phyloP scores from a whole-genome alignment of 2,329 filamentous ascomycete species.

The Xylariales sp. region DNA sequence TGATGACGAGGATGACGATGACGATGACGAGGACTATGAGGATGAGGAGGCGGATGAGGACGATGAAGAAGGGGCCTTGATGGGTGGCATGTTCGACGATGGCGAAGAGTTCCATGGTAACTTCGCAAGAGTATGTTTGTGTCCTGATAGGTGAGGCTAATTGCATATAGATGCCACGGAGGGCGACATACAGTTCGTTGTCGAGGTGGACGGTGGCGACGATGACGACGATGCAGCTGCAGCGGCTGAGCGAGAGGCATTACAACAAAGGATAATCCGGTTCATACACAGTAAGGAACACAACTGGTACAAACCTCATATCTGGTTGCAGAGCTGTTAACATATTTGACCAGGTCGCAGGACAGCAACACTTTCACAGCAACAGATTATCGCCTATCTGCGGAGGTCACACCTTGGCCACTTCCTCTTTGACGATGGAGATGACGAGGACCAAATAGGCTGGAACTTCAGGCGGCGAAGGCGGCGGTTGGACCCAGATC shows the following conservation, averaged over 20 bases:
- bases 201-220: slow-evolving; percentile 26
- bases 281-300: slow-evolving; percentile 24
- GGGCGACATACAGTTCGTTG: slow-evolving; percentile 22
- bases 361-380: slow-evolving; percentile 20
- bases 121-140: no score
- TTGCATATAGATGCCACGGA: slow-evolving; percentile 17
- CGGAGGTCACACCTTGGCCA: slow-evolving; percentile 32
- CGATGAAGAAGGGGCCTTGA: no score
- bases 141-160: neutral
- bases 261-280: slow-evolving; percentile 17
- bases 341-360: slow-evolving; percentile 17
- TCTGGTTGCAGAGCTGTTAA: slow-evolving; percentile 26
- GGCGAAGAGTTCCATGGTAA: slow-evolving; percentile 24
- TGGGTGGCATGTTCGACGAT: slow-evolving; percentile 6
- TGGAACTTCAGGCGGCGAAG: slow-evolving; percentile 42
- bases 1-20: slow-evolving; percentile 16
- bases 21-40: slow-evolving; percentile 16
- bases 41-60: slow-evolving; percentile 19
- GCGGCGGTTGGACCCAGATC: slow-evolving; percentile 41
- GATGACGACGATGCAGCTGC: slow-evolving; percentile 16
- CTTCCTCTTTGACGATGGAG: slow-evolving; percentile 27
- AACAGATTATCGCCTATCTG: slow-evolving; percentile 37
- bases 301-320: slow-evolving; percentile 17
- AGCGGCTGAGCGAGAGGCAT: slow-evolving; percentile 12
- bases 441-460: slow-evolving; percentile 28